phyloP scores from a whole-genome alignment of 768 basidiomycete genomes.

The Termitomyces heimii region DNA sequence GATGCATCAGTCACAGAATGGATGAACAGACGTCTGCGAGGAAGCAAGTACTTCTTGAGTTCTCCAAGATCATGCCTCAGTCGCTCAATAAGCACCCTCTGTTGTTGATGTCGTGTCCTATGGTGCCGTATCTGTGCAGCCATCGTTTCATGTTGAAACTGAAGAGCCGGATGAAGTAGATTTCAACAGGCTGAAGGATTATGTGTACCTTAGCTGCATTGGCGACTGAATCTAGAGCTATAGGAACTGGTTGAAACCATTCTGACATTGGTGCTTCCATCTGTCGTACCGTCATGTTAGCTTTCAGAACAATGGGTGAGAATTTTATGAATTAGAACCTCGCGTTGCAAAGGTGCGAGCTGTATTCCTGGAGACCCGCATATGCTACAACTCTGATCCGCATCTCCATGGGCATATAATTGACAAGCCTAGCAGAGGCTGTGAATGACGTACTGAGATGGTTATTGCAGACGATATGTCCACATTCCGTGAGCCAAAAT shows the following conservation, averaged over 20 bases:
- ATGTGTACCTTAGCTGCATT: constrained; percentile 57
- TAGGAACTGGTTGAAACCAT: constrained; percentile 69
- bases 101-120: constrained; percentile 51
- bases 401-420: constrained; percentile 33
- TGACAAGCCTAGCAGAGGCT: neutral
- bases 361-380: constrained; percentile 63
- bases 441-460: constrained; percentile 59
- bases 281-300: constrained; percentile 28
- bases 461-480: constrained; percentile 79
- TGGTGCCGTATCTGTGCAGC: constrained; percentile 62
- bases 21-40: constrained; percentile 2
- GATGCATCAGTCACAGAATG: constrained; percentile 1
- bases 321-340: constrained; percentile 29
- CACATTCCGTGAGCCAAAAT: constrained; percentile 88
- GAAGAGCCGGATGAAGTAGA: neutral
- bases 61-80: constrained; percentile 45
- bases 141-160: constrained; percentile 82
- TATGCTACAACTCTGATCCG: constrained; percentile 68
- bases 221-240: constrained; percentile 56
- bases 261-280: constrained; percentile 78
- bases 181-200: neutral
- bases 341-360: constrained; percentile 64
- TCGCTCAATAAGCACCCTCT: constrained; percentile 45
- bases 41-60: constrained; percentile 46
- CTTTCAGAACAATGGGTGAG: neutral